Base-by-base conservation (phyloP, 148 eudicot genomes). In the Polygonum maritimum region DNA sequence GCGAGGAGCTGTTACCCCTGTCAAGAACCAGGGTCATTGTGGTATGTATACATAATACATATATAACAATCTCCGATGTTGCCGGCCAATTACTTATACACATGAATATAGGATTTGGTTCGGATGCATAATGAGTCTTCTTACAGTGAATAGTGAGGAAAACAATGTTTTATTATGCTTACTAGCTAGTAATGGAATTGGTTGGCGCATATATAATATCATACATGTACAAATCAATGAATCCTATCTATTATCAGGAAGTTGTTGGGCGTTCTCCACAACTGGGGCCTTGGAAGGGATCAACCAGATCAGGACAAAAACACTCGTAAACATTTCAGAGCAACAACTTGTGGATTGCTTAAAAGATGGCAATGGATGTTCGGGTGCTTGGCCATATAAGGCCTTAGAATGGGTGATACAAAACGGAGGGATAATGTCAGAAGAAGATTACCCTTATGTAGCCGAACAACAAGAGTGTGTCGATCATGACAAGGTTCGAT, bases 281-380 rank as follows among this genome's bases (percentile, higher is more conserved):
- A 62, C 69, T 21, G 69, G 69, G 5, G 69, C 69, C 36, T 21
- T 62, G 69, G 69, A 62, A 33, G 69, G 69, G 38, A 62, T 62
- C 22, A 62, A 62, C 38, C 11, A 21, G 38, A 62, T 62, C 13
- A 10, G 7, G 31, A 62, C 69, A 6, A 33, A 33, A 21, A 62
- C 19, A 21, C 69, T 62, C 36, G 69, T 62, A 21, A 62, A 33
- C 21, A 12, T 62, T 21, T 62, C 69, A 62, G 69, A 62, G 35
- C 69, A 62, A 62, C 35, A 62, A 6, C 26, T 62, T 18, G 69
- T 62, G 38, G 69, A 62, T 21, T 62, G 69, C 15, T 31, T 21
- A 14, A 22, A 2, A 21, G 38, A 9, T 2, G 7, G n/a, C 14
- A 19, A 0, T 62, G 69, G 69, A 62, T 62, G 69, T 62, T 31